These are phyloP conservation scores for Diaporthe ampelina DNA, from an alignment of 2,329 filamentous ascomycete genomes.

Conservation along the genomic window DNA sequence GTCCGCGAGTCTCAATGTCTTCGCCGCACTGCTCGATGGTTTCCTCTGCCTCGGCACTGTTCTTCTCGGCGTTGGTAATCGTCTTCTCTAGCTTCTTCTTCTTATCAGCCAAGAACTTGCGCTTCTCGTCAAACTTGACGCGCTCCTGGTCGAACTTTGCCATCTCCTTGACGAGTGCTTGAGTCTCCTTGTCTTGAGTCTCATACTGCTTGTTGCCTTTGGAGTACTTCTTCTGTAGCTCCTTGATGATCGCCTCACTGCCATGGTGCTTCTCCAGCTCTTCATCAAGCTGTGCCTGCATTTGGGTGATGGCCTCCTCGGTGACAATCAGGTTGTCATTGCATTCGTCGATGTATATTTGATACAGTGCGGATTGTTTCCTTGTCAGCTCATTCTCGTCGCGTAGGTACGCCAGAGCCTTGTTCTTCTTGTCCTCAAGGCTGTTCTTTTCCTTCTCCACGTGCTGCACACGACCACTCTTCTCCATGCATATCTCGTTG, in stretches of 20 bases:
- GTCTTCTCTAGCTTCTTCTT: constrained; percentile 95
- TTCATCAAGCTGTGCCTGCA: constrained; percentile 86
- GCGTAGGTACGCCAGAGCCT: constrained; percentile 87
- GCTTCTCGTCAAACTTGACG: constrained; percentile 98
- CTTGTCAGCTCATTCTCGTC: constrained; percentile 93
- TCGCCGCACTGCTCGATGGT: constrained; percentile 82
- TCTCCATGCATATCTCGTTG: constrained; percentile 95
- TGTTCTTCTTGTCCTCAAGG: constrained; percentile 96
- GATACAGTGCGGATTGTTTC: constrained; percentile 93
- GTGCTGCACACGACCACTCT: constrained; percentile 94
- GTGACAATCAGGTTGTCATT: constrained; percentile 90
- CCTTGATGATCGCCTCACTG: constrained; percentile 90
- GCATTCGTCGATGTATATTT: constrained; percentile 90
- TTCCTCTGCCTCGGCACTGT: constrained; percentile 80
- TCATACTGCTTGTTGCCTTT: constrained; percentile 88
- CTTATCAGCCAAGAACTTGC: constrained; percentile 92
- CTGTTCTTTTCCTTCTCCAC: constrained; percentile 97
- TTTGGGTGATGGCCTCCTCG: constrained; percentile 89
- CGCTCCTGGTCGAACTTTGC: constrained; percentile 95
- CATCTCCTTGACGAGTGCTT: constrained; percentile 86
- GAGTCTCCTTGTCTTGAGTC: constrained; percentile 83
- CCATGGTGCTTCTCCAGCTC: constrained; percentile 95
- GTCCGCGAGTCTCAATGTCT: constrained; percentile 82
- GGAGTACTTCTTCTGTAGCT: constrained; percentile 87
- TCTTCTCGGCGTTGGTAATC: constrained; percentile 81